Evolutionary conservation across 2,329 filamentous ascomycete genomes (phyloP).

Genomic region (Exophiala alcalophila): DNA sequence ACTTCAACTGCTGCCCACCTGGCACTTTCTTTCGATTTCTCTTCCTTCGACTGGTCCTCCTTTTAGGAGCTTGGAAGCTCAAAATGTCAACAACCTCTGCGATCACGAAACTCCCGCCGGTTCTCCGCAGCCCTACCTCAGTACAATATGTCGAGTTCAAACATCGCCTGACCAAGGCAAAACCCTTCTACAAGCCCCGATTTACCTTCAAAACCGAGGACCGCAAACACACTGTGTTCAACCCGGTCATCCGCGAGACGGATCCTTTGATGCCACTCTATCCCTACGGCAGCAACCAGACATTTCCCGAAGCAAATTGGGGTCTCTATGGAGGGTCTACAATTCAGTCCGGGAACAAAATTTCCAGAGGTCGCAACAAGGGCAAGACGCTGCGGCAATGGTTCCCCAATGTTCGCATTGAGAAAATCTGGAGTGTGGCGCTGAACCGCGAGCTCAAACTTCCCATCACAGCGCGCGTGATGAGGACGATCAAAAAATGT

Average conservation of each 20-base stretch:
- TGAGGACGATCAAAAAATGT: constrained; percentile 68
- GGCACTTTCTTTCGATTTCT: neutral
- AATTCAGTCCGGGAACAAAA: constrained; percentile 51
- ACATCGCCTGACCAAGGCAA: constrained; percentile 12
- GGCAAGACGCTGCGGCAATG: constrained; percentile 49
- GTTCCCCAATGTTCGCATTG: constrained; percentile 50
- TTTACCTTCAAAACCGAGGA: constrained; percentile 28
- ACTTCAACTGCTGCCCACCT: neutral
- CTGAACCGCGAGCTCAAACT: constrained; percentile 44
- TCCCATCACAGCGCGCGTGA: constrained; percentile 45
- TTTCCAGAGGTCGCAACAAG: constrained; percentile 49
- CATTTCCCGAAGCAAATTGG: constrained; percentile 47
- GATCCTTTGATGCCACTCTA: constrained; percentile 43
- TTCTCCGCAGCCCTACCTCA: constrained; percentile 26
- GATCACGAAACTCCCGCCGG: constrained; percentile 24
- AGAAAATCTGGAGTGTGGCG: constrained; percentile 46
- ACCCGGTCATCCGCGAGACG: constrained; percentile 17
- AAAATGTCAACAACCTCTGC: constrained; percentile 9
- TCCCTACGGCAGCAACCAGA: constrained; percentile 44
- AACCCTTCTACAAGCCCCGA: constrained; percentile 22
- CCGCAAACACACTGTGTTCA: constrained; percentile 22
- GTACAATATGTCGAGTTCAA: constrained; percentile 26
- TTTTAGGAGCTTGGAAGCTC: constrained; percentile 14
- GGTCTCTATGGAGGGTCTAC: constrained; percentile 48
- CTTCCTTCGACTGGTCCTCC: neutral